Base-by-base conservation (phyloP, 345 rosid genomes). In the Kernera saxatilis region DNA sequence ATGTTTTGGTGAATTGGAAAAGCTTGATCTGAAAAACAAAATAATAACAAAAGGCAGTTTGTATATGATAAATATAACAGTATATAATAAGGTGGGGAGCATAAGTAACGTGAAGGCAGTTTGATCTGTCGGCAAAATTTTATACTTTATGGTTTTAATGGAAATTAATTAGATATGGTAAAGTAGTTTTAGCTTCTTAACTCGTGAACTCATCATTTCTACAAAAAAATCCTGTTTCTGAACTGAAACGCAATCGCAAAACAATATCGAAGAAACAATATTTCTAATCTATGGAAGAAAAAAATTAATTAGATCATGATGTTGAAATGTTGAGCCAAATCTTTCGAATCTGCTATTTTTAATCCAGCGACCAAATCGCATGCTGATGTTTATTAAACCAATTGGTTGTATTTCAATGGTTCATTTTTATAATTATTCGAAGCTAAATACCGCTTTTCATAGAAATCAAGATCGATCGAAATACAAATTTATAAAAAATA, bases 61-160 rank as follows among this genome's bases (percentile, higher is more conserved):
- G 39, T 43, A 54, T 51, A 37, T 59, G 19, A 57, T 45, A 13
- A 11, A 13, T 46, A 58, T 46, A 60, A 67, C 52, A 41, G 54
- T 70, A 53, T 73, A 64, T 73, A 65, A 62, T 40, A 71, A 62
- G 55, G 70, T 75, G 49, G 70, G 61, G 70, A 69, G 56, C 79
- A 75, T 62, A 69, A 69, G 75, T 69, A 75, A 75, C 79, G 79
- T 75, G 79, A 69, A 21, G 33, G 65, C 75, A 69, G 70, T 75
- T 69, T 75, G 60, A 62, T 69, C 35, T 69, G 79, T 75, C 79
- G 79, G 74, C 27, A 44, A 43, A 36, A 0, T 22, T 67, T 22
- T 49, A 59, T 50, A 17, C 69, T 74, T 67, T 58, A 67, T 67
- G 40, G 30, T 57, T 29, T 15, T 39, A 58, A 73, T 64, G 56